Percentiles rank a stretch among this genome's conserved stretches.
These are phyloP conservation scores for Cinnamomum micranthum DNA, from an alignment of 164 flowering plant species.

Conservation along the genomic window DNA sequence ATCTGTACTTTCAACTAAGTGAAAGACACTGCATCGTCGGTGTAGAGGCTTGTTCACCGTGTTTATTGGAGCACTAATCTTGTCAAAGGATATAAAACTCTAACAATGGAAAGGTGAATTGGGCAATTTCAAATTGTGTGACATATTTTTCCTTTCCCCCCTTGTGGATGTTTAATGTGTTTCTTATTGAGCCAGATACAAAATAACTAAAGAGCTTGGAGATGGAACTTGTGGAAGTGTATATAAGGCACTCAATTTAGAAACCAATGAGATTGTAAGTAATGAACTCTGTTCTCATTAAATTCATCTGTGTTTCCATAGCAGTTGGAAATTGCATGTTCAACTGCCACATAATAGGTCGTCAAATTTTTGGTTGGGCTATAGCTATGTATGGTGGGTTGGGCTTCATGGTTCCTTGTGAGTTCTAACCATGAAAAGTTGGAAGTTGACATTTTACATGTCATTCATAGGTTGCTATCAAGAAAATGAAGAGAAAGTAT, in stretches of 20 bases:
- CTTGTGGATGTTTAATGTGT: not conserved
- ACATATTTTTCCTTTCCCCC: not conserved
- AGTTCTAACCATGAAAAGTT: not conserved
- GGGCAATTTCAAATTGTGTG: not conserved
- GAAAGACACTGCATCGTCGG: conserved; percentile 39
- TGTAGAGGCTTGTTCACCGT: conserved; percentile 39
- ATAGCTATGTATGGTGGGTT: not conserved
- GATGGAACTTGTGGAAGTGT: conserved; percentile 94
- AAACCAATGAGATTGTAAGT: conserved; percentile 71
- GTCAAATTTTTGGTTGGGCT: not conserved
- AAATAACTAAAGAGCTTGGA: conserved; percentile 72
- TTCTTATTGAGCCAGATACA: conserved; percentile 46
- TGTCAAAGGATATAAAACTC: conserved; percentile 15
- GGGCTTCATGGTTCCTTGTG: not conserved
- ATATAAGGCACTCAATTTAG: conserved; percentile 63
- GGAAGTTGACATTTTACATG: conserved; percentile 3
- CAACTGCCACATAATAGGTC: not conserved
- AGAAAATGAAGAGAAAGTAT: conserved; percentile 86
- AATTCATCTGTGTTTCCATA: not conserved
- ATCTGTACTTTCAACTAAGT: conserved; percentile 30
- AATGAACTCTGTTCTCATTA: not conserved
- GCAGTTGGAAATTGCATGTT: not conserved
- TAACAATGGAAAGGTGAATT: conserved; percentile 65
- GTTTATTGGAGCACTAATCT: conserved; percentile 38
- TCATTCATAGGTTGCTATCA: conserved; percentile 75